Evolutionary conservation across 148 eudicot genomes (phyloP).

Genomic region (Chenopodium album): DNA sequence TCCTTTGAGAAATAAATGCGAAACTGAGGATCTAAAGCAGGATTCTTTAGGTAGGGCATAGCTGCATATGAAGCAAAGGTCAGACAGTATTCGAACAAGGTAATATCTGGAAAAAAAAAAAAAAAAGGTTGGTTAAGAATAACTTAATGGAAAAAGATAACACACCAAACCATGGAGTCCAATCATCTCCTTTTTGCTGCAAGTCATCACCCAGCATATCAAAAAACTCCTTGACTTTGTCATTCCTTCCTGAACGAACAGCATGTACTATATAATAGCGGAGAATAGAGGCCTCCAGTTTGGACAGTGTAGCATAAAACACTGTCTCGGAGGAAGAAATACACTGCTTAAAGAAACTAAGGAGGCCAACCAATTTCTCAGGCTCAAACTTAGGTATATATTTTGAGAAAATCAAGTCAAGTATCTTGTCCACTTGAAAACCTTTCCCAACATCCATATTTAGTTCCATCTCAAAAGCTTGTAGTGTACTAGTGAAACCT

Average conservation of each 20-base stretch:
- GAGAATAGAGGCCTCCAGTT: conserved; percentile 67
- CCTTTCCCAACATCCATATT: conserved; percentile 77
- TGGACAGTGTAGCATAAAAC: conserved; percentile 45
- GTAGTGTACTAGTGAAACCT: conserved; percentile 84
- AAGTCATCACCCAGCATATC: conserved; percentile 54
- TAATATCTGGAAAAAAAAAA: conserved; percentile 16
- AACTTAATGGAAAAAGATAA: background rate
- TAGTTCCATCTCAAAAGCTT: conserved; percentile 72
- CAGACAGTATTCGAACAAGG: conserved; percentile 7
- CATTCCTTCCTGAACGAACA: conserved; percentile 60
- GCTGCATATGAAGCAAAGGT: conserved; percentile 49
- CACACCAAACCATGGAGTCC: conserved; percentile 95
- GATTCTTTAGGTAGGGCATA: conserved; percentile 67
- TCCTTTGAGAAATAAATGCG: conserved; percentile 81
- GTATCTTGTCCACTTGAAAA: conserved; percentile 80
- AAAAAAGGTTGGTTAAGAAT: background rate
- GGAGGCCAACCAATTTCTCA: conserved; percentile 61
- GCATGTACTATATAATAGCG: conserved; percentile 80
- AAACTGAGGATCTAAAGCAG: conserved; percentile 72
- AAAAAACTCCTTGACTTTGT: conserved; percentile 68
- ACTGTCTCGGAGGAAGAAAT: conserved; percentile 61
- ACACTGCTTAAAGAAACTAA: conserved; percentile 66
- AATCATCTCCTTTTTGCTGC: conserved; percentile 61
- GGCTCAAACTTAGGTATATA: conserved; percentile 77
- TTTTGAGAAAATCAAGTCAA: conserved; percentile 71